Evolutionary conservation across 2,329 filamentous ascomycete species (phyloP), one percentile per base, ranked within the genome.

Genomic region (Pseudocercospora fijiensis): DNA sequence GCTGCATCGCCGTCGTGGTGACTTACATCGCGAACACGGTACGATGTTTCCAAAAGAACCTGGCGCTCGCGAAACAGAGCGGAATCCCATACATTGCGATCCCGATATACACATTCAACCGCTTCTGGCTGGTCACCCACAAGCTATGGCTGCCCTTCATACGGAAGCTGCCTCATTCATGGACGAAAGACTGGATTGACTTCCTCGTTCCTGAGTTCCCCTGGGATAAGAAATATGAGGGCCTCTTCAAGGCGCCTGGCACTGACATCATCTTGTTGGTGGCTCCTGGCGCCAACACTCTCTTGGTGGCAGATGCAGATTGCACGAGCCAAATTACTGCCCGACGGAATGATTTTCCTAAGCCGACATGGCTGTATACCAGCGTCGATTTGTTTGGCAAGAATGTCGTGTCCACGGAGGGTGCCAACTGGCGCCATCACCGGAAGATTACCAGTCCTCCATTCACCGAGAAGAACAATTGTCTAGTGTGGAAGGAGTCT

Each of bases 401-500:
- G 61, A 94, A 91, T 73, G 83, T 93, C 1, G 77, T 93, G 22
- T 86, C 86, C 0, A 86, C 88, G 1, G 90, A 93, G 75, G 90
- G 90, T 1, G 73, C 80, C 0, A 77, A 84, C 27, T 94, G 90
- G 90, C 86, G 87, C 30, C 82, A 85, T 76, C 90, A 94, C 74
- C 85, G 90, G 65, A 91, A 90, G 76, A 83, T 88, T 49, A 89
- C 87, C 0, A 85, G 87, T 27, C 86, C 89, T 0, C 86, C 86
- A 3, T 93, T 94, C 76, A 91, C 88, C 62, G 90, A 94, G 78
- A 87, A 84, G 77, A 93, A 91, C 75, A 88, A 90, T 62, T 81
- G 83, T 13, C 75, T 90, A 26, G 86, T 90, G 1, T 91, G 88
- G 76, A 78, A 78, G 8, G 87, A 90, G 73, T 82, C 84, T 1